Percentiles rank a stretch among this genome's conserved stretches.
phyloP scores from a whole-genome alignment of 768 basidiomycete genomes.

The Kockovaella imperatae region DNA sequence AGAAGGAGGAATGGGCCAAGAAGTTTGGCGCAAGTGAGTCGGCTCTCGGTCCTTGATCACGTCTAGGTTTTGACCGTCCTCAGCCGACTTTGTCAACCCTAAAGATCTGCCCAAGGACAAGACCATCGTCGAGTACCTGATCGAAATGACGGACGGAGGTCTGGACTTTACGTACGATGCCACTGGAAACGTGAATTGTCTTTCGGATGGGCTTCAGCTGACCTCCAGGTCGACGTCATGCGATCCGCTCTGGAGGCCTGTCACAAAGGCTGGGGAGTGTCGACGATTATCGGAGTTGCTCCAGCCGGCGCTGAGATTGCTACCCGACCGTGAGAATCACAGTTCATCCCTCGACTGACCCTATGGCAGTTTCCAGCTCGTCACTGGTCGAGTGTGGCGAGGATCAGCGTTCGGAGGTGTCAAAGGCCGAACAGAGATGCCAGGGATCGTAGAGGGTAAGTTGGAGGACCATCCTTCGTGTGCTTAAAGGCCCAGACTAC shows the following conservation, averaged over 20 bases:
- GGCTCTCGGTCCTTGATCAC: too few species aligned
- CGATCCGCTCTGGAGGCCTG: conserved; percentile 93
- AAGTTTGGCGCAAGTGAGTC: conserved; percentile 73
- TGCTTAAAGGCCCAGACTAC: conserved; percentile 33
- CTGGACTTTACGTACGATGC: conserved; percentile 95
- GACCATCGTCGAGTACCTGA: conserved; percentile 77
- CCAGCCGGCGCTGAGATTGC: conserved; percentile 93
- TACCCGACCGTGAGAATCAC: conserved; percentile 62
- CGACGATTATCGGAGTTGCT: conserved; percentile 91
- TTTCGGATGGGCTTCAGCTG: conserved; percentile 4
- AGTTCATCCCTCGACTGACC: neutral
- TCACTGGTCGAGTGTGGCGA: conserved; percentile 58
- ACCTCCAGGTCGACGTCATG: conserved; percentile 73
- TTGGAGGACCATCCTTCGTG: neutral
- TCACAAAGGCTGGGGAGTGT: conserved; percentile 98
- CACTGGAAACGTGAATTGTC: conserved; percentile 67
- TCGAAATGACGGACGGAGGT: conserved; percentile 92
- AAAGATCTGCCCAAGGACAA: conserved; percentile 63
- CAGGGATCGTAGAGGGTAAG: conserved; percentile 81
- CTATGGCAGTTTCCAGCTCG: conserved; percentile 27
- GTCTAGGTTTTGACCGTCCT: neutral
- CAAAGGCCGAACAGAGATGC: conserved; percentile 92
- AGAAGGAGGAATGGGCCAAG: conserved; percentile 77
- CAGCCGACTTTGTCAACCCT: conserved; percentile 85
- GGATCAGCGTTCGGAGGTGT: conserved; percentile 95